These are phyloP conservation scores for Lipomyces yamadae DNA, from an alignment of 805 yeast species.

Conservation along the genomic window DNA sequence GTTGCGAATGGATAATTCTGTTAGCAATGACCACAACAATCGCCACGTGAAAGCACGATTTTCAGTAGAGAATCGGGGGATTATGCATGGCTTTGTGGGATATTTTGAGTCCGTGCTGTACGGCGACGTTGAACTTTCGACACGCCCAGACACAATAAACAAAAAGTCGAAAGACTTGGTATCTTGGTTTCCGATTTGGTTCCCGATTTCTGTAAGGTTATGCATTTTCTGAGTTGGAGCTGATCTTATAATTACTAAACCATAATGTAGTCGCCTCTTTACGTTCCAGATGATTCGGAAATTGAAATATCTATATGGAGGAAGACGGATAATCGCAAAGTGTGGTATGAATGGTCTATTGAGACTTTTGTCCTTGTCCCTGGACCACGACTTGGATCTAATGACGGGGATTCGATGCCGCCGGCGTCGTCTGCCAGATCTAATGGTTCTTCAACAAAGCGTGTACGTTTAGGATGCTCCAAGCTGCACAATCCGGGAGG, in stretches of 20 bases:
- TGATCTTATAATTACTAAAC: background rate
- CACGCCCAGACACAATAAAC: conserved; percentile 49
- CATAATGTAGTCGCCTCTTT: conserved; percentile 34
- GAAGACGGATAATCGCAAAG: conserved; percentile 48
- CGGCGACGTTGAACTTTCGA: conserved; percentile 60
- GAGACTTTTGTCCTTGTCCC: conserved; percentile 54
- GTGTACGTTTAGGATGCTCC: conserved; percentile 41
- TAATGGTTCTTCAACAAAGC: conserved; percentile 23
- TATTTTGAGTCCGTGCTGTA: conserved; percentile 74
- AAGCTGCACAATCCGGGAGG: conserved; percentile 44
- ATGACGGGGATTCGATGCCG: conserved; percentile 21
- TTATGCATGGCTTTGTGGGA: conserved; percentile 76
- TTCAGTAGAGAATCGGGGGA: conserved; percentile 55
- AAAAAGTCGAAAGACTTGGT: conserved; percentile 51
- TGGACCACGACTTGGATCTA: conserved; percentile 11
- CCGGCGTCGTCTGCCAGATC: conserved; percentile 20
- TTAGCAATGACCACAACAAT: conserved; percentile 36
- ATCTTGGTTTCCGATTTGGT: conserved; percentile 73
- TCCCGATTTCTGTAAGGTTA: conserved; percentile 54
- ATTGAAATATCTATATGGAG: conserved; percentile 59
- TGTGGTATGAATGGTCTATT: conserved; percentile 73
- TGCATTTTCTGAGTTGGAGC: background rate
- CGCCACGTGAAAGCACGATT: conserved; percentile 46
- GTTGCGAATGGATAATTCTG: background rate
- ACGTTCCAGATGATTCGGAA: conserved; percentile 59